Evolutionary conservation across 129 eudicot species (phyloP).

Genomic region (Flaveria sonorensis): DNA sequence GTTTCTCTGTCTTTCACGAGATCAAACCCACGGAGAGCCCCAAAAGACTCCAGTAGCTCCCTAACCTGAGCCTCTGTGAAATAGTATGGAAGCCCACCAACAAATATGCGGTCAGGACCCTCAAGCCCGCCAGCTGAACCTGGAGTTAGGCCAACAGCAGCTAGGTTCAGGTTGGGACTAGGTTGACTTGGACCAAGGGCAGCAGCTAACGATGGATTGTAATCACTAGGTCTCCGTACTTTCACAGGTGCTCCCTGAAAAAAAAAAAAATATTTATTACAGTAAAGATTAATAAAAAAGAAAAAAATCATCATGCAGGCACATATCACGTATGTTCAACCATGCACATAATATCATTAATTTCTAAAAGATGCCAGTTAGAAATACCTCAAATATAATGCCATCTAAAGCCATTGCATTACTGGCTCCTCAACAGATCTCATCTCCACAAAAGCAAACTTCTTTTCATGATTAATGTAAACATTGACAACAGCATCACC

Average conservation of each 20-base stretch:
- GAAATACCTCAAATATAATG: constrained; percentile 75
- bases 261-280: not conserved
- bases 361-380: not conserved
- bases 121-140: constrained; percentile 99
- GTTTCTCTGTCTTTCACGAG: constrained; percentile 97
- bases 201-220: constrained; percentile 94
- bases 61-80: constrained; percentile 88
- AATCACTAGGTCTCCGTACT: constrained; percentile 96
- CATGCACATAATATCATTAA: not conserved
- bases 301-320: not conserved
- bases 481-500: constrained; percentile 99
- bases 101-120: constrained; percentile 98
- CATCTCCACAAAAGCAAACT: constrained; percentile 99
- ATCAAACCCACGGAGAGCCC: constrained; percentile 90
- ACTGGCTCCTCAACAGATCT: constrained; percentile 99
- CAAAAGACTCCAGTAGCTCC: constrained; percentile 92
- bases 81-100: constrained; percentile 97
- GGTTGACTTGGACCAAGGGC: constrained; percentile 99
- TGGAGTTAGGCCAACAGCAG: constrained; percentile 89
- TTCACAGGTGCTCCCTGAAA: constrained; percentile 90
- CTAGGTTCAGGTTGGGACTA: constrained; percentile 84
- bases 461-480: constrained; percentile 93
- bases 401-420: constrained; percentile 99
- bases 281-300: not conserved
- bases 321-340: not conserved